Percentiles rank a stretch among this genome's conserved stretches.
Evolutionary conservation across 441 rosid genomes (phyloP).

Genomic region (Gossypium aridum): DNA sequence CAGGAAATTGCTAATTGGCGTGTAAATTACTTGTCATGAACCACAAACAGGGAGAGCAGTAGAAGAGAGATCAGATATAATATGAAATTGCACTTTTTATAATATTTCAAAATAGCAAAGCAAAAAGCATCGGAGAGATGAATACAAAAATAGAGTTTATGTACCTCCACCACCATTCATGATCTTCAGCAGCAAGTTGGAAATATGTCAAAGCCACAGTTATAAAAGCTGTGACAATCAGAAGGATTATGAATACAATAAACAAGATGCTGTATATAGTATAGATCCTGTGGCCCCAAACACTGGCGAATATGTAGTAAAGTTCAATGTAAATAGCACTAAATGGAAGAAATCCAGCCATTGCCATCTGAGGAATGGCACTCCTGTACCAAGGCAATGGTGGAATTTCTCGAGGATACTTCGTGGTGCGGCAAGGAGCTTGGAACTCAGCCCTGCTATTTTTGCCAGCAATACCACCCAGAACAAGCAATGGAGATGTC

Average conservation of each 20-base stretch:
- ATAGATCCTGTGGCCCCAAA: slow-evolving; percentile 77
- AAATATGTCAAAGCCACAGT: slow-evolving; percentile 81
- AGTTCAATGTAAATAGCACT: slow-evolving; percentile 77
- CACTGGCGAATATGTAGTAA: slow-evolving; percentile 71
- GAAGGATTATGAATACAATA: slow-evolving; percentile 69
- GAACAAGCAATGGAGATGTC: slow-evolving; percentile 56
- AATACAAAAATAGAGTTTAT: background rate
- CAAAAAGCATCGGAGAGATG: background rate
- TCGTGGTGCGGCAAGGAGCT: slow-evolving; percentile 68
- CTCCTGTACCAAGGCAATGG: slow-evolving; percentile 67
- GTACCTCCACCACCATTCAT: slow-evolving; percentile 96
- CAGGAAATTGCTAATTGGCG: too few relatives aligned
- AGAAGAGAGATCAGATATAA: too few relatives aligned
- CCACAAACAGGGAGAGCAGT: too few relatives aligned
- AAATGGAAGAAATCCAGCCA: slow-evolving; percentile 77
- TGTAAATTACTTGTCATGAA: too few relatives aligned
- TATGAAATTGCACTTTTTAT: too few relatives aligned
- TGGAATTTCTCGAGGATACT: slow-evolving; percentile 65
- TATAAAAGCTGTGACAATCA: slow-evolving; percentile 77
- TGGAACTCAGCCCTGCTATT: slow-evolving; percentile 75
- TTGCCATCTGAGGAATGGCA: slow-evolving; percentile 70
- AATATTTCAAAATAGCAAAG: background rate
- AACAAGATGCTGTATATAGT: slow-evolving; percentile 73
- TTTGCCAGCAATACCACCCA: slow-evolving; percentile 83
- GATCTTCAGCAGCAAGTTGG: slow-evolving; percentile 90